These are phyloP conservation scores for Diddensiella transvaalensis DNA, from an alignment of 805 yeast genomes.

Conservation along the genomic window DNA sequence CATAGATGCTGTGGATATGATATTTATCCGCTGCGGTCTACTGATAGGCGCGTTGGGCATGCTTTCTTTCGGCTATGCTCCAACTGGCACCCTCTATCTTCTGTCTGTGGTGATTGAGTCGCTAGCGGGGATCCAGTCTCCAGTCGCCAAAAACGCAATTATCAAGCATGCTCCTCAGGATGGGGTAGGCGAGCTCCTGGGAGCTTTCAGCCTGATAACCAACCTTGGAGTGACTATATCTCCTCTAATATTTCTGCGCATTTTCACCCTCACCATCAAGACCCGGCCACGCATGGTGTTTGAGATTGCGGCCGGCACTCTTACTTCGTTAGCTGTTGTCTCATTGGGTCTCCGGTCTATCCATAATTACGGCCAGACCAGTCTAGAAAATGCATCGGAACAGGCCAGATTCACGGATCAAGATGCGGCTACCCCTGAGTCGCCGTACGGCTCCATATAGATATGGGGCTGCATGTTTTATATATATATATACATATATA, in stretches of 20 bases:
- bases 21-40: slow-evolving; percentile 22
- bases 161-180: slow-evolving; percentile 25
- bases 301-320: slow-evolving; percentile 19
- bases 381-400: neutral
- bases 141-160: slow-evolving; percentile 23
- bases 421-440: neutral
- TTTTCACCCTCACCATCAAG: slow-evolving; percentile 21
- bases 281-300: slow-evolving; percentile 21
- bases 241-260: slow-evolving; percentile 18
- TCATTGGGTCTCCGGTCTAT: slow-evolving; percentile 4
- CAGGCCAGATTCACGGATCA: neutral
- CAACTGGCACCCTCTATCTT: slow-evolving; percentile 16
- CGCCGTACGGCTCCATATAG: neutral
- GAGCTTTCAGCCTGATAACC: slow-evolving; percentile 24
- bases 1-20: slow-evolving; percentile 22
- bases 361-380: neutral
- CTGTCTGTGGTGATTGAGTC: slow-evolving; percentile 18
- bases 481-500: too few species aligned
- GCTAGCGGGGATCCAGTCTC: slow-evolving; percentile 23
- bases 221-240: slow-evolving; percentile 20
- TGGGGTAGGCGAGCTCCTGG: slow-evolving; percentile 28
- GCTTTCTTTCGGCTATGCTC: slow-evolving; percentile 22
- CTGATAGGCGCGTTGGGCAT: slow-evolving; percentile 16
- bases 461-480: neutral
- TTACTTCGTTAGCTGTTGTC: slow-evolving; percentile 5